Evolutionary conservation across 2,329 filamentous ascomycete species (phyloP), one percentile per base, ranked within the genome.

Genomic region (Sclerotinia borealis): DNA sequence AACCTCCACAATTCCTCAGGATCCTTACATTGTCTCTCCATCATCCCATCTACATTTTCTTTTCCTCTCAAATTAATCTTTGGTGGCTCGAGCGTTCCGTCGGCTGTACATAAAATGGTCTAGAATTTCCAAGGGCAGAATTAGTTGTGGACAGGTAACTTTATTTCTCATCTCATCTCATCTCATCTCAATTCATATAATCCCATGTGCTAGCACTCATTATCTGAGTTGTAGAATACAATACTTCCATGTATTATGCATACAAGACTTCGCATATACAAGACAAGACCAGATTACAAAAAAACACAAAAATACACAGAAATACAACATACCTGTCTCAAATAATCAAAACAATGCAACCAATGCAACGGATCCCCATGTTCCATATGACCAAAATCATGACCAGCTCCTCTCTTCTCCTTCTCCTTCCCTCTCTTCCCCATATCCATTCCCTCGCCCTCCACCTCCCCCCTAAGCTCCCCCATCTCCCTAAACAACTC

Each of bases 281-380:
- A 25, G 31, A 25, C 5, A 52, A 37, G 10, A 22, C 27, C 17
- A 25, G 19, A 47, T 19, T 13, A 13, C 7, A n/a, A 29, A 27
- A 55, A 25, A n/a, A 10, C 6, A 36, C 6, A n/a, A 4, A 9
- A 34, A 34, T 25, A 9, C 25, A 25, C 10, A 15, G n/a, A n/a
- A n/a, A n/a, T n/a, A n/a, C n/a, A 43, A 45, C 61, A 41, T 51
- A 63, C 61, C 61, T 63, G 61, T 63, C 61, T 59, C 36, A 63
- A 43, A 59, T 63, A 63, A 36, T 63, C 61, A 59, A 63, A 63
- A 36, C 61, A 63, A 54, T 63, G 61, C 17, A 63, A 45, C 61
- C 52, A 59, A 59, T 63, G 61, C 36, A 43, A 11, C 41, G 60
- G 51, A 56, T 62, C 41, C 25, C 47, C 54, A 45, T 58, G 54